Conservation (phyloP, 2,329 filamentous ascomycete species). For the Coniochaeta ligniaria region DNA sequence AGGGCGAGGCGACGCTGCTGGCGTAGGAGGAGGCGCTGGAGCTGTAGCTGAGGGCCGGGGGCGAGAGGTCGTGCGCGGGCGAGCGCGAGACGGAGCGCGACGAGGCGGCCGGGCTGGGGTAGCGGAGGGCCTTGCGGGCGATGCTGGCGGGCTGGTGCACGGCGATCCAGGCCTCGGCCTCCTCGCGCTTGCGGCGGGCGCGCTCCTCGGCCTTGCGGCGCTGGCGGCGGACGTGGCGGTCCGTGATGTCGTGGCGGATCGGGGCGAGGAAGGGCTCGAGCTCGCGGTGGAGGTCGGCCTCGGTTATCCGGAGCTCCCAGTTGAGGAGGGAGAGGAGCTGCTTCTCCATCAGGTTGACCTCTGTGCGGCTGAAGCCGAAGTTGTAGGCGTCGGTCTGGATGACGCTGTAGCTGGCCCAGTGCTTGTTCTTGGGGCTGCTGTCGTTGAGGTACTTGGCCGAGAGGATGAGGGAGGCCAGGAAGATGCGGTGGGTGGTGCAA, state of each 20-base stretch:
- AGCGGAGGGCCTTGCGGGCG: constrained; percentile 17
- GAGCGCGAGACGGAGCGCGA: constrained; percentile 35
- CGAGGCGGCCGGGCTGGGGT: constrained; percentile 38
- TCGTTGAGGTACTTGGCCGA: constrained; percentile 98
- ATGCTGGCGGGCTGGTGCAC: constrained; percentile 24
- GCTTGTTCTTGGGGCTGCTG: constrained; percentile 99
- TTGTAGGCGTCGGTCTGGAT: constrained; percentile 57
- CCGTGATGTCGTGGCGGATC: constrained; percentile 57
- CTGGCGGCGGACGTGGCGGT: constrained; percentile 42
- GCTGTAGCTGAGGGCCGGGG: constrained; percentile 27
- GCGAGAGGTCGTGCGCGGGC: constrained; percentile 35
- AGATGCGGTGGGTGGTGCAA: constrained; percentile 96
- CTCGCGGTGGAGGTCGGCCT: constrained; percentile 80
- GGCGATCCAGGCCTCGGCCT: constrained; percentile 25
- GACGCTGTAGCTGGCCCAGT: constrained; percentile 92
- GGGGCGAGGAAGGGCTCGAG: constrained; percentile 84
- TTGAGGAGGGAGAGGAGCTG: constrained; percentile 91
- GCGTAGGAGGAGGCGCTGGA: constrained; percentile 41
- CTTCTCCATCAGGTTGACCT: constrained; percentile 99
- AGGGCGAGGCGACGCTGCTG: constrained; percentile 23
- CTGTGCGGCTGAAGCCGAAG: constrained; percentile 89
- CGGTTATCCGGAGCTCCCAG: constrained; percentile 83
- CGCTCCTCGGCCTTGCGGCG: constrained; percentile 30
- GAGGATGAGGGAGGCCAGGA: constrained; percentile 77
- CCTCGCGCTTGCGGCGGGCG: constrained; percentile 31